Evolutionary conservation across 1,284 basidiomycete species (phyloP), one percentile per base, ranked within the genome.

Genomic region (Sporisorium scitamineum): DNA sequence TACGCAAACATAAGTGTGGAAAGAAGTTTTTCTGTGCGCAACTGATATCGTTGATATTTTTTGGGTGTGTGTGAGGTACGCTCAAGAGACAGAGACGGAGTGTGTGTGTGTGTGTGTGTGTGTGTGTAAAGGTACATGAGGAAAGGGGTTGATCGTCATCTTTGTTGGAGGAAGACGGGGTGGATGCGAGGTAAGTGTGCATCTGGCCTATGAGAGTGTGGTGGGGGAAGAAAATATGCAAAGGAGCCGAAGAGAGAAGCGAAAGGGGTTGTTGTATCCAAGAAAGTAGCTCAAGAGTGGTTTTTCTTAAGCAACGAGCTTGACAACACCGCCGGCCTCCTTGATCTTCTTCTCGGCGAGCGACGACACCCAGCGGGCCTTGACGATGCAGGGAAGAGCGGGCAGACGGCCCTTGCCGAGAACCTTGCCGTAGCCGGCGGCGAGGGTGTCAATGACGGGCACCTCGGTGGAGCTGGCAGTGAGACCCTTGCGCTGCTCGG

Each of bases 261-360:
- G 31, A 50, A 29, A 18, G n/a, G n/a, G n/a, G n/a, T n/a, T n/a
- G n/a, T n/a, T n/a, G n/a, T n/a, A n/a, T n/a, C 27, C 24, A 27
- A 44, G 11, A 16, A 44, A 34, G 26, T 27, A 39, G 51, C 31
- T 41, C 24, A 42, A 20, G 31, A 41, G 24, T 1, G 9, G 26
- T 26, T 22, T n/a, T 20, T 22, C 18, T 76, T 66, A 76, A 39
- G 74, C 74, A 27, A 76, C 74, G 44, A 83, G 76, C 83, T 83
- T 82, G 67, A 85, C 84, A 54, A 85, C 81, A 79, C 84, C 84
- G 54, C 84, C 84, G 42, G 78, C 84, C 70, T 80, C 80, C 84
- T 84, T 84, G 79, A 85, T 85, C 80, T 85, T 85, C 83, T 84
- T 83, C 77, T 85, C 84, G 48, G 84, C 84, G 51, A 83, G 73